Base-by-base conservation (phyloP, 2,329 filamentous ascomycete genomes). In the Colletotrichum trifolii region DNA sequence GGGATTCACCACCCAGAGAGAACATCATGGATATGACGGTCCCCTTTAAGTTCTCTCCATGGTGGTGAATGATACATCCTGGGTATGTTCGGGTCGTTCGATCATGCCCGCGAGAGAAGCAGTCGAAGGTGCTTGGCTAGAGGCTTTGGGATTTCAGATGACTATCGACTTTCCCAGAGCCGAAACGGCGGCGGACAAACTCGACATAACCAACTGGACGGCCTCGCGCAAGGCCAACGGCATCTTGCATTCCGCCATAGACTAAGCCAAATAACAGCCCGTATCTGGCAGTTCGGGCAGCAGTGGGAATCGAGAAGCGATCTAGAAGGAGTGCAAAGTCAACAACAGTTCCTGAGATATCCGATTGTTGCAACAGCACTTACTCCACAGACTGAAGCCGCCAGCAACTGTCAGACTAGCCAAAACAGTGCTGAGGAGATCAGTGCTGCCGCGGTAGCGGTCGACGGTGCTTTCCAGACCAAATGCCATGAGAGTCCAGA, bases 381-480 rank as follows among this genome's bases (percentile, higher is more conserved):
- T 84, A 94, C 93, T 92, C 87, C 92, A 91, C 64, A 94, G 81
- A 75, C 94, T 97, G 82, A 97, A 97, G 8, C 89, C 84, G 2
- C 95, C 95, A 1, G 94, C 93, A 40, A 96, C 90, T 0, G 91
- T 91, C 75, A 97, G 81, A 50, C 92, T 94, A 34, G 96, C 94
- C 63, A 94, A 84, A 6, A 93, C 87, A 1, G 92, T 97, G 69
- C 91, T 95, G 71, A 93, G 74, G 72, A 94, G 89, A 77, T 98
- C 95, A 75, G 89, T 87, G 60, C 83, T 82, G 47, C 86, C 85
- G 54, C 89, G 83, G 69, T 89, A 89, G 6, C 89, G 83, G 78
- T 97, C 94, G 54, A 97, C 89, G 60, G 92, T 89, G 76, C 95
- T 92, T 80, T 98, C 96, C 53, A 96, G 87, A 7, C 89, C 82